Evolutionary conservation across 2,329 filamentous ascomycete species (phyloP).

Genomic region (Pseudodiploospora longispora): DNA sequence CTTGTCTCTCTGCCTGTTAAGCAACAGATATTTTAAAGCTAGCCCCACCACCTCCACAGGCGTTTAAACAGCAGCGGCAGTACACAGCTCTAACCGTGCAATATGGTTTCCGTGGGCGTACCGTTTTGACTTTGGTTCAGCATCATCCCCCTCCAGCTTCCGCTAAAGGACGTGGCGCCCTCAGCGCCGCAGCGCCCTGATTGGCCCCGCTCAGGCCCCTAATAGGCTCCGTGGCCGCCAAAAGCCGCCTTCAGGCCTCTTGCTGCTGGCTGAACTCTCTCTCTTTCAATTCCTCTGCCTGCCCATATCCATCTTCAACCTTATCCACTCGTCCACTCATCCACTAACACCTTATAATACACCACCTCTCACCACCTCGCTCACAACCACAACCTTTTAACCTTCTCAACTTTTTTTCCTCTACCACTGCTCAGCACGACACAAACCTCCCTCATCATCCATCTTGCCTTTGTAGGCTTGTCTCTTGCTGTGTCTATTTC

Average conservation of each 20-base stretch:
- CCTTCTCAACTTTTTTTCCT: conserved; percentile 4
- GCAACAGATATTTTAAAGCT: too few species aligned
- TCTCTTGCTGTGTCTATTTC: conserved; percentile 24
- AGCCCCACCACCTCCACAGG: too few species aligned
- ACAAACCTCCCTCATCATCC: not conserved
- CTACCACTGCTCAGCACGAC: not conserved
- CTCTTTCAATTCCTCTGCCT: conserved; percentile 16
- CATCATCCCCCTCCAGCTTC: too few species aligned
- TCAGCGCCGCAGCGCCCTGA: conserved; percentile 17
- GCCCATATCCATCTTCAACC: not conserved
- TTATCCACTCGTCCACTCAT: conserved; percentile 4
- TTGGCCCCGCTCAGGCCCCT: conserved; percentile 21
- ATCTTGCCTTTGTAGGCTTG: conserved; percentile 3
- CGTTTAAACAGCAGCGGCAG: too few species aligned
- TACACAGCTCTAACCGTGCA: too few species aligned
- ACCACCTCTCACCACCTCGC: conserved; percentile 8
- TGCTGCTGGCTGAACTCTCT: conserved; percentile 17
- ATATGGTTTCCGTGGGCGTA: too few species aligned
- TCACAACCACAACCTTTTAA: not conserved
- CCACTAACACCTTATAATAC: conserved; percentile 25
- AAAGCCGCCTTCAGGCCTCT: conserved; percentile 18
- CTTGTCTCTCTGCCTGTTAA: too few species aligned
- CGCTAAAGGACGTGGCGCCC: conserved; percentile 19
- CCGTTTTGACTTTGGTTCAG: too few species aligned
- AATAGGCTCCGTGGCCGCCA: conserved; percentile 19